phyloP scores from a whole-genome alignment of 441 rosid species.

The Sinapis alba region DNA sequence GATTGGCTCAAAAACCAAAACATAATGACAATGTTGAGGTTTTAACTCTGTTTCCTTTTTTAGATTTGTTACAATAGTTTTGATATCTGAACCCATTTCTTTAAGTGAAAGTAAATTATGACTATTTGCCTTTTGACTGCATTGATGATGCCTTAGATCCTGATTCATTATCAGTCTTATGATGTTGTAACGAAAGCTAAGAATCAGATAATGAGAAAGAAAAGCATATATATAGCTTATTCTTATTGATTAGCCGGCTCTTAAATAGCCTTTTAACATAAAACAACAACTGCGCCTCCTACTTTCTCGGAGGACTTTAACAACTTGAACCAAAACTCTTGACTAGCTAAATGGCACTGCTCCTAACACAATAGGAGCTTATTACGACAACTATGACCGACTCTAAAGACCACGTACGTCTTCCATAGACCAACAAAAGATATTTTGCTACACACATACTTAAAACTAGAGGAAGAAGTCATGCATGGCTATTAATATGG shows the following conservation, averaged over 20 bases:
- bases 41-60: neutral
- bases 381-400: neutral
- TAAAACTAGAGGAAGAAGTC: neutral
- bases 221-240: neutral
- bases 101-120: constrained; percentile 71
- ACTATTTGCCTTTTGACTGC: constrained; percentile 71
- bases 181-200: constrained; percentile 25
- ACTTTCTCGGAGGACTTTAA: neutral
- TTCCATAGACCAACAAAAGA: neutral
- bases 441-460: neutral
- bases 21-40: neutral
- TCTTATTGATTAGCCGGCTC: neutral
- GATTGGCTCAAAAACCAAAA: neutral
- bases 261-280: neutral
- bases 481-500: constrained; percentile 6
- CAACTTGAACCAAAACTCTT: neutral
- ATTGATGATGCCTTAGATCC: constrained; percentile 89
- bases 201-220: neutral
- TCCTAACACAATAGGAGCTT: neutral
- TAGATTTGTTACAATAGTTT: neutral
- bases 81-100: constrained; percentile 62
- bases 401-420: neutral
- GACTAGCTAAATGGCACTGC: neutral
- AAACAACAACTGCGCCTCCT: neutral
- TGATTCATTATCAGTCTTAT: constrained; percentile 86